Evolutionary conservation across 257 asterid genomes (phyloP), one percentile per base, ranked within the genome.

Genomic region (Solanum piurae): DNA sequence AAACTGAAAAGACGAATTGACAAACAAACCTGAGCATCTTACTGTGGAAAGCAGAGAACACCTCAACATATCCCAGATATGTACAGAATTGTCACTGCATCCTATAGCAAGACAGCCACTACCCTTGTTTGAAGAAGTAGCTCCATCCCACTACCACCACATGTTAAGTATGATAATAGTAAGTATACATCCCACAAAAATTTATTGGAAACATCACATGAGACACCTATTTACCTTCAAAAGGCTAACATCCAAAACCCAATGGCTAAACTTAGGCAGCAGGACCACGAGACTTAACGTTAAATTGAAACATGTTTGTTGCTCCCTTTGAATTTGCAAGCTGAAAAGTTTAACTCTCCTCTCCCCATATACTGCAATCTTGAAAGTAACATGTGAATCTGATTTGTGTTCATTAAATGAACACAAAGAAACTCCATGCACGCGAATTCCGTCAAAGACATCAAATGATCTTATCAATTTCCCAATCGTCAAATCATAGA

Each of bases 221-320:
- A 38, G 34, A 34, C 33, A 38, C 58, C 55, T 75, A 37, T 29
- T 46, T 80, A 96, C 99, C 98, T 92, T 91, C 77, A 95, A 82
- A 92, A 95, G 95, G 90, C 92, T 92, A 90, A 94, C 94, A 86
- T 97, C 99, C 92, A 97, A 88, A 79, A 97, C 93, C 99, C 99
- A 97, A 88, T 97, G 98, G 73, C 89, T 86, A 82, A 95, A 91
- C 73, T 90, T 95, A 0, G 98, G 98, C 68, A 97, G 90, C 60
- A 94, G 82, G 86, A 91, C 93, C 62, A 92, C 60, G 84, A 93
- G 94, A 86, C 87, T 88, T 82, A 95, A 86, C 60, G 91, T 86
- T 84, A 91, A 36, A 75, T 69, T 68, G 23, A 88, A 62, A 83
- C 60, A 40, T 46, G 90, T 25, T 16, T 69, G 87, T 25, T 74